Evolutionary conservation across 1,139 yeast genomes (phyloP), one percentile per base, ranked within the genome.

Genomic region (Scheffersomyces illinoinensis): DNA sequence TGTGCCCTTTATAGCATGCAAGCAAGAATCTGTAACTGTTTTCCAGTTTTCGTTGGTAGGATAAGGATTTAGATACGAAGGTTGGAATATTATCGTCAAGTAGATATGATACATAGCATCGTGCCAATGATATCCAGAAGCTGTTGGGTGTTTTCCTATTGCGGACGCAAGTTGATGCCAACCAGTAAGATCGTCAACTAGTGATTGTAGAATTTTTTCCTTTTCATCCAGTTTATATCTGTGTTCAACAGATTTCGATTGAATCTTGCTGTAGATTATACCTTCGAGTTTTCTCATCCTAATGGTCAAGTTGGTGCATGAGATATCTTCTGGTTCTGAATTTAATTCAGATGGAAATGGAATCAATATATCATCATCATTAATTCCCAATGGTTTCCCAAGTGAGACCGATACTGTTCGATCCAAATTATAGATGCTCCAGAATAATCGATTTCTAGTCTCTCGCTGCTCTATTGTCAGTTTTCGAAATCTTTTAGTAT

Each of bases 371-470:
- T 83, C 84, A 57, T 77, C 80, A 57, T 82, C 85, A 49, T 76
- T 76, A 19, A 84, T 74, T 0, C 80, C 76, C 19, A 80, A 74
- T 2, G 81, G 79, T 56, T 84, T 70, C 1, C 85, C 84, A 17
- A 81, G 64, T 4, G 84, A 74, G 0, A 78, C 71, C 1, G 84
- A 76, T 19, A 83, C 75, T 19, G 79, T 66, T 53, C 84, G 66
- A 62, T 84, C 87, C 69, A 78, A 79, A 56, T 77, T 78, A 61
- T 79, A 83, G 12, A 82, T 80, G 54, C 83, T 77, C 87, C 87
- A 84, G 61, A 83, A 83, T 5, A 82, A 67, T 53, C 86, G 68
- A 2, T 75, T 73, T 54, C 81, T 67, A 70, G 76, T 71, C 64
- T 83, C 86, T 3, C 71, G 68, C 52, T 78, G 79, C 62, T 56